Base-by-base conservation (phyloP, 768 basidiomycete genomes). In the Asterophora lycoperdoides region DNA sequence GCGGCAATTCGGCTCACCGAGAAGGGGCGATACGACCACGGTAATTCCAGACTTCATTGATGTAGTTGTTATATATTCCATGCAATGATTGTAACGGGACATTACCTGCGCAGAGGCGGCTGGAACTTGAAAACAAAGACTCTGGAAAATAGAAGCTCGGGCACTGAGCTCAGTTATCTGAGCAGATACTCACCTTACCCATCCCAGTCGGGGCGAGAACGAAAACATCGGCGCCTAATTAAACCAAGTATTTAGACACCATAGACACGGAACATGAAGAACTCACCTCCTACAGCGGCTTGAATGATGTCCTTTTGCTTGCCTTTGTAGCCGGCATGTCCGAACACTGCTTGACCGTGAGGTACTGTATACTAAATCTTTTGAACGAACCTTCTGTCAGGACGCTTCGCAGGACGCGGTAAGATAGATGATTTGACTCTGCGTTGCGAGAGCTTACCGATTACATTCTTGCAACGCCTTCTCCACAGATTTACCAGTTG, bases 201-300 rank as follows among this genome's bases (percentile, higher is more conserved):
- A 92, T 89, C 4, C 90, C 89, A 8, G 91, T 93, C 0, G 90
- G 89, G 14, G 89, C 90, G 2, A 91, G 74, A 8, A 89, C 86
- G 41, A 91, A 75, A 11, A 91, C 80, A 64, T 91, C 89, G 8
- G 65, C 67, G 4, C 85, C 88, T 88, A 48, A 5, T 32, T 32
- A 3, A 23, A 23, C 23, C 6, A 23, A 23, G 23, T 23, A 23
- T 23, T 23, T 23, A 23, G 23, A 23, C 6, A 23, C 23, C 23
- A 23, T 23, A 23, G 23, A 23, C 6, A 23, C 6, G 23, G 6
- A 3, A 23, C 3, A 23, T 23, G 23, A 23, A 6, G 6, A 35
- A 38, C 69, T 15, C 49, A 81, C 89, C 87, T 55, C 65, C 64
- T 23, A 84, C 67, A 2, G 88, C 87, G 7, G 84, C 84, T 47